Evolutionary conservation across 2,329 filamentous ascomycete genomes (phyloP).

Genomic region (Curvularia verruculosa): DNA sequence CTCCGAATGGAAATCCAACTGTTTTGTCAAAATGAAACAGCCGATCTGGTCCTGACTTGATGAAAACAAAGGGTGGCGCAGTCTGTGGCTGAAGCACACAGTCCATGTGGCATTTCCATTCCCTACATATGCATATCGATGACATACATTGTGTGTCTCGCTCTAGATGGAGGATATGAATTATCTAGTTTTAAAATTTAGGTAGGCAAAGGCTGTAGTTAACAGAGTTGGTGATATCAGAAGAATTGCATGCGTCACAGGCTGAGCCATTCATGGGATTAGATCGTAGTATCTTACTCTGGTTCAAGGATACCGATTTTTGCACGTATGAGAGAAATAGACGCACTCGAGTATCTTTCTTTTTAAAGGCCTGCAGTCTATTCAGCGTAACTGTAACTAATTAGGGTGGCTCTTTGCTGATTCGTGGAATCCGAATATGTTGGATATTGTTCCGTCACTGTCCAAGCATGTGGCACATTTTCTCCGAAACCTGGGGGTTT

Average conservation of each 20-base stretch:
- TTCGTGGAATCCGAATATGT: conserved; percentile 6
- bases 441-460: conserved; percentile 6
- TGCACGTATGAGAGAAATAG: not conserved
- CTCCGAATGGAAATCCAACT: not conserved
- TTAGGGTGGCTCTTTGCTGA: not conserved
- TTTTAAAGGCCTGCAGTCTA: not conserved
- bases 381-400: not conserved
- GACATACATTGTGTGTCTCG: not conserved
- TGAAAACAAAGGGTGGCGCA: conserved; percentile 1
- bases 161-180: not conserved
- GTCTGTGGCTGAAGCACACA: not conserved
- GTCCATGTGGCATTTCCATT: not conserved
- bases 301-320: not conserved
- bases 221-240: not conserved
- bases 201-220: not conserved
- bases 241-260: not conserved
- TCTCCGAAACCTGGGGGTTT: conserved; percentile 9
- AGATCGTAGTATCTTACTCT: not conserved
- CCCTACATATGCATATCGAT: not conserved
- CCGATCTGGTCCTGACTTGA: not conserved
- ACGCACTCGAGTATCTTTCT: not conserved
- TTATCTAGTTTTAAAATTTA: not conserved
- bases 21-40: not conserved
- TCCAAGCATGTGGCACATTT: not conserved
- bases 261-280: not conserved